Percentiles rank a stretch among this genome's conserved stretches.
Conservation (phyloP, 202 grass and related monocot genomes). For the Elaeis oleifera region DNA sequence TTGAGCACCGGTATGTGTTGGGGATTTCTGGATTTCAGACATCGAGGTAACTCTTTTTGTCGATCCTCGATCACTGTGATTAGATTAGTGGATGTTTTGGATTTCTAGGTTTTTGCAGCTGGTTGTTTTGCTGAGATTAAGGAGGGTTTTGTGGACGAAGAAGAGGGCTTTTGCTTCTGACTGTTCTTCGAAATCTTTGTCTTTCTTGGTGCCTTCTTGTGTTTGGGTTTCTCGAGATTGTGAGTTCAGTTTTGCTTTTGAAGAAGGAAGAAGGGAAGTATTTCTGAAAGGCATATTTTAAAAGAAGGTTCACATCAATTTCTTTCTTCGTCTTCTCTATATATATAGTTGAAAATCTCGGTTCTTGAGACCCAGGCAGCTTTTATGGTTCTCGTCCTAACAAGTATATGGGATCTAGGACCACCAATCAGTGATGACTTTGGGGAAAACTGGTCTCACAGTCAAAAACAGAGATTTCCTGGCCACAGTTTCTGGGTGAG, state of each 20-base stretch:
- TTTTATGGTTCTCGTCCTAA: too few species aligned
- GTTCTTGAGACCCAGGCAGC: too few species aligned
- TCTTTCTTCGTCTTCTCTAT: too few species aligned
- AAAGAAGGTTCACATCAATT: not conserved
- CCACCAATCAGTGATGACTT: too few species aligned
- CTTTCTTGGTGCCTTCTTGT: not conserved
- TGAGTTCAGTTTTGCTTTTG: not conserved
- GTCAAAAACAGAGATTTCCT: not conserved
- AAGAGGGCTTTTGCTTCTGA: not conserved
- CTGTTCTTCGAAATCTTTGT: not conserved
- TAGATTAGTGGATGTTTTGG: not conserved
- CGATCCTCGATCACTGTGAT: not conserved
- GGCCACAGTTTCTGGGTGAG: not conserved
- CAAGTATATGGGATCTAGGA: not conserved
- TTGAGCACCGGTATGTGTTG: not conserved
- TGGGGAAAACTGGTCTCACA: not conserved
- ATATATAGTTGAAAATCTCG: too few species aligned
- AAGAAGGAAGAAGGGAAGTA: not conserved
- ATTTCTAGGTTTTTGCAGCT: not conserved
- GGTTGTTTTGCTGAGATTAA: not conserved
- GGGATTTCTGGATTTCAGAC: slow-evolving; percentile 1
- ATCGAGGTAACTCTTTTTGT: not conserved
- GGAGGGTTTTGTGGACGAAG: not conserved
- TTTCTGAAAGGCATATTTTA: not conserved
- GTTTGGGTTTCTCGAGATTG: not conserved